Percentiles rank a stretch among this genome's conserved stretches.
These are phyloP conservation scores for Davidsoniella neocaledoniae DNA, from an alignment of 2,329 filamentous ascomycete species.

Conservation along the genomic window DNA sequence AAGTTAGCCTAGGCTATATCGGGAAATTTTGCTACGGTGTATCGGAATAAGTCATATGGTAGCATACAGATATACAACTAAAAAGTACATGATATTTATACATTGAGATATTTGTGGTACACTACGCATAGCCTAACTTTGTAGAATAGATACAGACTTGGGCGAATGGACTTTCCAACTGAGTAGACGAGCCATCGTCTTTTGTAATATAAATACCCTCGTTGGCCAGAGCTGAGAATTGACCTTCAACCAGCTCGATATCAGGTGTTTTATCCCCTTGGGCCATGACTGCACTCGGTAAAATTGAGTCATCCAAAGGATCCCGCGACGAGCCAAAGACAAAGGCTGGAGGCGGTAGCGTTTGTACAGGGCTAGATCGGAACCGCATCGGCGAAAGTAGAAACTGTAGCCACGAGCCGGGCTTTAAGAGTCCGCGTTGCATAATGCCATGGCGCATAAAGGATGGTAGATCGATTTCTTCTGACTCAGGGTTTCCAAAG, in stretches of 20 bases:
- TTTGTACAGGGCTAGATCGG: not conserved
- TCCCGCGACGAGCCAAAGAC: conserved; percentile 19
- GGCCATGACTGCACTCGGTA: too few species aligned
- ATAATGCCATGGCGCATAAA: conserved; percentile 10
- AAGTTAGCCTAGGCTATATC: too few species aligned
- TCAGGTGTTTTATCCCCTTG: not conserved
- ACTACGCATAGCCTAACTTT: not conserved
- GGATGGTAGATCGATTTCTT: conserved; percentile 20
- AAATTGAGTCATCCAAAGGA: not conserved
- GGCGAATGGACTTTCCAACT: conserved; percentile 12
- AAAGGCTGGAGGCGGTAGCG: conserved; percentile 15
- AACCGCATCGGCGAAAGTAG: conserved; percentile 28
- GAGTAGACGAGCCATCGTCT: not conserved
- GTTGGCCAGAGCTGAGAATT: conserved; percentile 48
- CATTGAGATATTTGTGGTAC: not conserved
- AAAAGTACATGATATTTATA: too few species aligned
- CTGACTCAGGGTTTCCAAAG: conserved; percentile 15
- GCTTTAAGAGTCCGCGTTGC: conserved; percentile 34
- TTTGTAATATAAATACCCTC: conserved; percentile 38
- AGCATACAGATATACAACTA: too few species aligned
- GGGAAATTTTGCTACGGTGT: too few species aligned
- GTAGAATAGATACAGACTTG: not conserved
- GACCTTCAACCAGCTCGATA: conserved; percentile 15
- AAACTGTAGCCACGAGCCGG: conserved; percentile 52
- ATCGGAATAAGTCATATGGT: too few species aligned